Percentiles rank a stretch among this genome's conserved stretches.
These are phyloP conservation scores for Solanum pinnatisectum DNA, from an alignment of 257 asterid genomes.

Conservation along the genomic window DNA sequence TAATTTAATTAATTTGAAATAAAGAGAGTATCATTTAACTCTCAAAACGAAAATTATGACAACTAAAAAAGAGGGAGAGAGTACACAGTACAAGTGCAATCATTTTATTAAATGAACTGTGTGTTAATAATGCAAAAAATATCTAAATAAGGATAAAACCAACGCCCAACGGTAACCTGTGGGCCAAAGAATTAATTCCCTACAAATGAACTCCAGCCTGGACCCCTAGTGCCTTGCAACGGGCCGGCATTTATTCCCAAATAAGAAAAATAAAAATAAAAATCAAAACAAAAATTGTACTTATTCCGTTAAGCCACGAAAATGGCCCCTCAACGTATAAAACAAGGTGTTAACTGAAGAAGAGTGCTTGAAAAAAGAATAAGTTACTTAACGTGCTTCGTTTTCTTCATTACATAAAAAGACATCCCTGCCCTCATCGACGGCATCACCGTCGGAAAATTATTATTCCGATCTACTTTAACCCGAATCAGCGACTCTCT, in stretches of 20 bases:
- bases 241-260: not conserved
- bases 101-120: not conserved
- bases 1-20: no score
- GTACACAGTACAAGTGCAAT: no score
- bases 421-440: not conserved
- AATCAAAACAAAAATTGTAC: not conserved
- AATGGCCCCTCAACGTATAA: not conserved
- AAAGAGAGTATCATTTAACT: no score
- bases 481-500: not conserved
- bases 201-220: not conserved
- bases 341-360: not conserved
- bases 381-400: conserved; percentile 1
- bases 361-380: not conserved
- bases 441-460: not conserved
- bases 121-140: no score
- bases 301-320: not conserved
- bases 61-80: no score
- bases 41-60: no score
- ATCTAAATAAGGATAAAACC: not conserved
- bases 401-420: conserved; percentile 1
- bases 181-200: not conserved
- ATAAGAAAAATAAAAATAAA: not conserved
- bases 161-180: not conserved
- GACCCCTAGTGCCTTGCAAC: not conserved
- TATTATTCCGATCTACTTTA: not conserved